phyloP scores from a whole-genome alignment of 2,329 filamentous ascomycete genomes.

The Phoma sp. region DNA sequence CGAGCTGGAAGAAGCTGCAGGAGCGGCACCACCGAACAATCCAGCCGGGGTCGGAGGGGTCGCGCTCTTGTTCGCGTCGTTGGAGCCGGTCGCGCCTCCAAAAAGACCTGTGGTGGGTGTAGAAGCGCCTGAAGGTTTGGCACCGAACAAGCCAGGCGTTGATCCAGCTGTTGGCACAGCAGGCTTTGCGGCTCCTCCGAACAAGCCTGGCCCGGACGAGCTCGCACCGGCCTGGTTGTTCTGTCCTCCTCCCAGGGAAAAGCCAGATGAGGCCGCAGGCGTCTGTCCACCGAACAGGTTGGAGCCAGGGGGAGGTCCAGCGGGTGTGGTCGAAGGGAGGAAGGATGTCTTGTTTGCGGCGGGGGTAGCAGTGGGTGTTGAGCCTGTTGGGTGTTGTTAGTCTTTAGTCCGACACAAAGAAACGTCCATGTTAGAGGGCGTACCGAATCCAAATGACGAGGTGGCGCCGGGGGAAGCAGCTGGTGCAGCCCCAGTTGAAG shows the following conservation, averaged over 20 bases:
- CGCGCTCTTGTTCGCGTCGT: slow-evolving; percentile 41
- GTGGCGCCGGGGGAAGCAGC: slow-evolving; percentile 23
- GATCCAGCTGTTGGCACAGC: slow-evolving; percentile 36
- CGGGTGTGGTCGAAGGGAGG: slow-evolving; percentile 48
- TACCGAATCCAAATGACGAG: slow-evolving; percentile 28
- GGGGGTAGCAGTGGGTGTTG: slow-evolving; percentile 42
- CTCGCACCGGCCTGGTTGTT: slow-evolving; percentile 22
- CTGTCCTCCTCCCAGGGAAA: slow-evolving; percentile 34
- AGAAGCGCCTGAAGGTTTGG: slow-evolving; percentile 32
- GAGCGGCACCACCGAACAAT: slow-evolving; percentile 32
- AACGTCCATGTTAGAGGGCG: slow-evolving; percentile 19
- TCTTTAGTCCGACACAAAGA: not conserved
- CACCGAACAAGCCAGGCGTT: slow-evolving; percentile 36
- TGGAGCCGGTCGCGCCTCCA: slow-evolving; percentile 30
- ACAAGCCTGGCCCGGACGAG: slow-evolving; percentile 20
- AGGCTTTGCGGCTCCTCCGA: slow-evolving; percentile 32
- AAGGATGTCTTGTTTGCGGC: slow-evolving; percentile 46
- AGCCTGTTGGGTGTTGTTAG: slow-evolving; percentile 18
- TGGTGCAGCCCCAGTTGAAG: slow-evolving; percentile 16
- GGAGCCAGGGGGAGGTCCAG: slow-evolving; percentile 45
- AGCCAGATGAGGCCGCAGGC: slow-evolving; percentile 36
- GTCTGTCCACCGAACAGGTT: slow-evolving; percentile 37
- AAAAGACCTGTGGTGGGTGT: slow-evolving; percentile 29
- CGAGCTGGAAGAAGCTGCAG: slow-evolving; percentile 39
- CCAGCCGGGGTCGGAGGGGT: slow-evolving; percentile 29